A percentile compares a stretch with the other conserved stretches of the same genome.
Evolutionary conservation across 768 basidiomycete species (phyloP).

Genomic region (Mycena polygramma): DNA sequence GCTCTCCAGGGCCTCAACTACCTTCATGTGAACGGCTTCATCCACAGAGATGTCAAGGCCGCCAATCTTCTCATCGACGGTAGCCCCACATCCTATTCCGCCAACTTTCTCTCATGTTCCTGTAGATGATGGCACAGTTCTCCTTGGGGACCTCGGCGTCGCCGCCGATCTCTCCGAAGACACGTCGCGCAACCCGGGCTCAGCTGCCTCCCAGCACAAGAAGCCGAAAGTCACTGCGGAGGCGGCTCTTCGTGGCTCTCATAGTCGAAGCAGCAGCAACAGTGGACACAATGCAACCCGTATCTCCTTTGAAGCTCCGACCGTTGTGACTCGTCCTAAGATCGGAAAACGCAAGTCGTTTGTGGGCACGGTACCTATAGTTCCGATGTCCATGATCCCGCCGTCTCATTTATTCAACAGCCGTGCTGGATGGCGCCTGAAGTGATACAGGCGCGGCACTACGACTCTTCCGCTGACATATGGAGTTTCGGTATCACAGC

Average conservation of each 20-base stretch:
- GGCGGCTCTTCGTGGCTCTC: constrained; percentile 47
- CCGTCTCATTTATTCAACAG: constrained; percentile 45
- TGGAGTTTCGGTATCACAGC: constrained; percentile 99
- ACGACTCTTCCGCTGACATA: constrained; percentile 91
- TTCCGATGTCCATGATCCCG: constrained; percentile 5
- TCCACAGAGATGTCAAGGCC: constrained; percentile 95
- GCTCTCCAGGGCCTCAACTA: constrained; percentile 91
- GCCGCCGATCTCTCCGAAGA: constrained; percentile 87
- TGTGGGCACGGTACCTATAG: constrained; percentile 81
- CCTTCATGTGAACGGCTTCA: constrained; percentile 89
- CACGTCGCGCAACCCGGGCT: constrained; percentile 48
- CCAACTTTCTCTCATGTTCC: constrained; percentile 1
- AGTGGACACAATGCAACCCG: constrained; percentile 42
- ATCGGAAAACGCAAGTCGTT: constrained; percentile 91
- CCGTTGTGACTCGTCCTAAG: constrained; percentile 51
- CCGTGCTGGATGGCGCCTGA: constrained; percentile 99
- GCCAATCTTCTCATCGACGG: constrained; percentile 90
- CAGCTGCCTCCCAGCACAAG: constrained; percentile 43
- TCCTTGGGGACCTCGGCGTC: constrained; percentile 93
- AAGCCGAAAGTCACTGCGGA: constrained; percentile 46
- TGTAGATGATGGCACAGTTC: constrained; percentile 84
- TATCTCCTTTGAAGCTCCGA: constrained; percentile 50
- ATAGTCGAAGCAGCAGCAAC: constrained; percentile 39
- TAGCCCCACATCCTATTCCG: constrained; percentile 2
- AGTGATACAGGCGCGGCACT: constrained; percentile 85